Evolutionary conservation across 148 eudicot species (phyloP).

Genomic region (Rhododendron griersonianum): DNA sequence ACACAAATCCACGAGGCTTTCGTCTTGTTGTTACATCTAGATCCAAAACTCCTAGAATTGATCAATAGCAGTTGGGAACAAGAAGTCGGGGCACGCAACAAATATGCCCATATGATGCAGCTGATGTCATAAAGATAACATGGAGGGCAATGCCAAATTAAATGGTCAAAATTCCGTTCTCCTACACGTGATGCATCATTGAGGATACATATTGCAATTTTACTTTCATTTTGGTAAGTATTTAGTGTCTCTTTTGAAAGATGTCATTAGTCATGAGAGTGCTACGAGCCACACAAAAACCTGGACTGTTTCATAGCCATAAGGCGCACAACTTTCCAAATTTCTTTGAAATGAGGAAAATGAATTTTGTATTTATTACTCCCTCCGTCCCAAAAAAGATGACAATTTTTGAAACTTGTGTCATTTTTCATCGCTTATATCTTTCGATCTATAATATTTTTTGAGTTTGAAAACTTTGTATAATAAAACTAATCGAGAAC

Average conservation of each 20-base stretch:
- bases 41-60: neutral
- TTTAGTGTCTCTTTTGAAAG: neutral
- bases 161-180: neutral
- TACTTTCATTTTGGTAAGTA: neutral
- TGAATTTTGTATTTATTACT: neutral
- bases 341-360: neutral
- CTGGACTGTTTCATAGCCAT: neutral
- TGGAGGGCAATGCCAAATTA: neutral
- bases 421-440: no score
- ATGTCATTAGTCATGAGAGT: neutral
- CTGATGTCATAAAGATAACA: neutral
- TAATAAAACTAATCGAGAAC: no score
- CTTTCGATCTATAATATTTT: no score
- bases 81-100: neutral
- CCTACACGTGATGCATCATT: neutral
- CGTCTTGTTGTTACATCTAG: neutral
- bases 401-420: no score
- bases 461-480: no score
- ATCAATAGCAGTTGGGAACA: neutral
- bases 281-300: neutral
- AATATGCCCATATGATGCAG: neutral
- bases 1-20: neutral
- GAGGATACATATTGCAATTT: neutral
- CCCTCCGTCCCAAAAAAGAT: no score
- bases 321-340: neutral